Evolutionary conservation across 2,329 filamentous ascomycete genomes (phyloP).

Genomic region (Boeremia exigua): DNA sequence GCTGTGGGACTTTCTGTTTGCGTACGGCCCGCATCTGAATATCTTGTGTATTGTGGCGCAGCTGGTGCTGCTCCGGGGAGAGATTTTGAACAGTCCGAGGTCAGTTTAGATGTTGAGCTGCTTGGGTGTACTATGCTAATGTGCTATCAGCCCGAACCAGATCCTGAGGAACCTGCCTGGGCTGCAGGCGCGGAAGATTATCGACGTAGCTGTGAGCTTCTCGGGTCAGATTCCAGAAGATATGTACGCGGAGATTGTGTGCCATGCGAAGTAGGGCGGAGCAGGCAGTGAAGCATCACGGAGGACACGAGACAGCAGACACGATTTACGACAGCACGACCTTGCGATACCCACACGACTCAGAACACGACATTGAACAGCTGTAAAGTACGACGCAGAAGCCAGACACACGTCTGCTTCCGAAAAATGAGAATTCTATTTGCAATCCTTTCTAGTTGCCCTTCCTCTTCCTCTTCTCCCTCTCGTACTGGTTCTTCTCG

Average conservation of each 20-base stretch:
- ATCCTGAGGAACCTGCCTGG: constrained; percentile 86
- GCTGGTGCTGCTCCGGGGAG: constrained; percentile 83
- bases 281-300: neutral
- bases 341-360: constrained; percentile 12
- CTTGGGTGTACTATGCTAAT: neutral
- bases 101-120: constrained; percentile 50
- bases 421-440: neutral
- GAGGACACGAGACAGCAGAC: neutral
- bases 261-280: constrained; percentile 72
- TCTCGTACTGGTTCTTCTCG: constrained; percentile 87
- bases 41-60: constrained; percentile 97
- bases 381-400: neutral
- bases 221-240: constrained; percentile 90
- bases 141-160: constrained; percentile 78
- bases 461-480: constrained; percentile 79
- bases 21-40: constrained; percentile 93
- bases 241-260: constrained; percentile 87
- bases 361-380: neutral
- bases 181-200: constrained; percentile 82
- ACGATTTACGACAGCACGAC: constrained; percentile 16
- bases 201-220: constrained; percentile 82
- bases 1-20: constrained; percentile 97
- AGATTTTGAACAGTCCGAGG: constrained; percentile 84
- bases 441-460: neutral
- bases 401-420: neutral